Base-by-base conservation (phyloP, 768 basidiomycete genomes). In the Rhodotorula paludigena region DNA sequence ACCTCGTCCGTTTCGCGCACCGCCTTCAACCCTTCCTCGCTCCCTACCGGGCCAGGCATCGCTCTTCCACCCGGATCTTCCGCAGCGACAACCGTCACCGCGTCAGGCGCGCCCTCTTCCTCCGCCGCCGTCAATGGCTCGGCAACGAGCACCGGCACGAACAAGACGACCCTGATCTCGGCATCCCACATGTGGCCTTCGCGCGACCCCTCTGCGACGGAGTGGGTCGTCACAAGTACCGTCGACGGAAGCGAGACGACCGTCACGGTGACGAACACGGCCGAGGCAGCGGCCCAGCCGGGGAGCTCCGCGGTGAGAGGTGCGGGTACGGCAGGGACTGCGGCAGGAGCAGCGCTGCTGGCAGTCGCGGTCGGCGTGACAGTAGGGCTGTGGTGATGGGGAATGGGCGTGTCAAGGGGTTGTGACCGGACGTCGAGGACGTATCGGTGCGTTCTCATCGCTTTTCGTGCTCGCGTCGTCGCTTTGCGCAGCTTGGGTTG, bases 161-260 rank as follows among this genome's bases (percentile, higher is more conserved):
- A 63, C 49, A 28, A 68, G n/a, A n/a, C n/a, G n/a, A n/a, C 67
- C 44, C 35, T 63, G 44, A 39, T 68, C 45, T 60, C 62, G 33
- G 67, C 49, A 25, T 62, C 41, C 41, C 30, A 45, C 20, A 14
- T 14, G 15, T 15, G 20, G 16, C 32, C 30, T 14, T 25, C 42
- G n/a, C 44, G 23, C 32, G 21, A 36, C 28, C 18, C 35, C 23
- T 35, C 35, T 8, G 35, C 18, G 15, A 28, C 35, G 2, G 53
- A 42, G 33, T 47, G 12, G 18, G 28, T 55, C 42, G 44, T 62
- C 23, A 62, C 61, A 16, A 47, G 38, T 14, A 62, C 52, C 7
- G 61, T 55, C 21, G 47, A 32, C 36, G 61, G 61, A 28, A 62
- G 61, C 53, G 61, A 55, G 23, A 28, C 61, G 44, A 54, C 61